Evolutionary conservation across 2,329 filamentous ascomycete genomes (phyloP).

Genomic region (Ilyonectria sp.): DNA sequence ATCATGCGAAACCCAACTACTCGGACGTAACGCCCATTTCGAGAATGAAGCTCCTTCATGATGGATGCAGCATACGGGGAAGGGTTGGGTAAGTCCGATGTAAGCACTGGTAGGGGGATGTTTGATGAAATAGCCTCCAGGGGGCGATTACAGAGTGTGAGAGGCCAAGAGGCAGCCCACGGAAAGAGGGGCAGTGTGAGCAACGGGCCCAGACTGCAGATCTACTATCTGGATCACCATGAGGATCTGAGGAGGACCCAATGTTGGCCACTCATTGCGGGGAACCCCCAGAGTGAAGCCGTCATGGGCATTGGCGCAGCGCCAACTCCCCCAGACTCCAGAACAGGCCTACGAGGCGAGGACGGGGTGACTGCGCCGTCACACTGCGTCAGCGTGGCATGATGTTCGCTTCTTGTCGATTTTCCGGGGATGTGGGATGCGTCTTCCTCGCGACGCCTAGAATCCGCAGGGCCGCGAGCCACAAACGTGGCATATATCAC

Average conservation of each 20-base stretch:
- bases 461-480: background rate
- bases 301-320: background rate
- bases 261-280: background rate
- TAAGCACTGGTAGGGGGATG: conserved; percentile 10
- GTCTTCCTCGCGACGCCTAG: background rate
- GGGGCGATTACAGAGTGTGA: background rate
- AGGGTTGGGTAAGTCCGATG: background rate
- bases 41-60: background rate
- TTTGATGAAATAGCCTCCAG: conserved; percentile 7
- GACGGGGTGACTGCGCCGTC: conserved; percentile 33
- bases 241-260: background rate
- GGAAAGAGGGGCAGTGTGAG: background rate
- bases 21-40: conserved; percentile 14
- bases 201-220: background rate
- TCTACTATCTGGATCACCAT: background rate
- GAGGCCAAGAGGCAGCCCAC: background rate
- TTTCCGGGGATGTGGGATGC: conserved; percentile 4
- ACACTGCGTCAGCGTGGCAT: conserved; percentile 33
- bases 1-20: conserved; percentile 3
- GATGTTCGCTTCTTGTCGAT: conserved; percentile 25
- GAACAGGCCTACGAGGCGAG: background rate
- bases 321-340: conserved; percentile 3
- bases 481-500: conserved; percentile 8
- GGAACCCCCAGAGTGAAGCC: background rate
- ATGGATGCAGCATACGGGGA: background rate